A percentile compares a stretch with the other conserved stretches of the same genome.
Conservation (phyloP, 2,329 filamentous ascomycete genomes). For the Fusarium nisikadoi region DNA sequence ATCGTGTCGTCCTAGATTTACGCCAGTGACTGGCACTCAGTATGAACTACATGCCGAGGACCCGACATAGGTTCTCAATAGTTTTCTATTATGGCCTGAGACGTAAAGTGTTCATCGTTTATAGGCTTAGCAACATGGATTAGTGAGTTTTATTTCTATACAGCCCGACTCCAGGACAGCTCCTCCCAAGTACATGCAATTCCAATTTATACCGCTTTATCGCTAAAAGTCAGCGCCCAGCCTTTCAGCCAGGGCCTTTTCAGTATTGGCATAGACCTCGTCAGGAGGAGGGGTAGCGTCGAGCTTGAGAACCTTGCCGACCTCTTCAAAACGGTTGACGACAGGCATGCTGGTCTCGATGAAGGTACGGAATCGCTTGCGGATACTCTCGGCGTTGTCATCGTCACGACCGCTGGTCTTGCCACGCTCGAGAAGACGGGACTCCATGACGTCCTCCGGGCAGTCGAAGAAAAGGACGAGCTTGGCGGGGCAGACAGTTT, state of each 20-base stretch:
- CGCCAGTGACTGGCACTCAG: neutral
- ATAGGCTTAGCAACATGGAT: constrained; percentile 21
- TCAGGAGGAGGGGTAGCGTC: constrained; percentile 76
- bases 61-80: neutral
- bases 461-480: constrained; percentile 96
- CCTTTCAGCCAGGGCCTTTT: constrained; percentile 59
- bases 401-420: constrained; percentile 92
- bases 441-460: constrained; percentile 88
- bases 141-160: constrained; percentile 23
- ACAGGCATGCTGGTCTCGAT: constrained; percentile 98
- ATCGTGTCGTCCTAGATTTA: neutral
- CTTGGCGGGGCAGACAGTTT: constrained; percentile 82
- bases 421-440: constrained; percentile 84
- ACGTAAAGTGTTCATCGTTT: constrained; percentile 1
- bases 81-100: constrained; percentile 18
- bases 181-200: constrained; percentile 23
- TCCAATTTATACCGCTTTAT: constrained; percentile 7
- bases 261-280: constrained; percentile 65
- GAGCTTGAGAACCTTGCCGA: constrained; percentile 84
- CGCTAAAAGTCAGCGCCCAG: constrained; percentile 55
- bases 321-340: constrained; percentile 81
- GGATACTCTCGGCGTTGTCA: constrained; percentile 95
- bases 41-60: neutral
- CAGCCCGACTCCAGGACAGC: constrained; percentile 21
- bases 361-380: constrained; percentile 95